These are phyloP conservation scores for Pestalotiopsis sp. DNA, from an alignment of 2,329 filamentous ascomycete species.

Conservation along the genomic window DNA sequence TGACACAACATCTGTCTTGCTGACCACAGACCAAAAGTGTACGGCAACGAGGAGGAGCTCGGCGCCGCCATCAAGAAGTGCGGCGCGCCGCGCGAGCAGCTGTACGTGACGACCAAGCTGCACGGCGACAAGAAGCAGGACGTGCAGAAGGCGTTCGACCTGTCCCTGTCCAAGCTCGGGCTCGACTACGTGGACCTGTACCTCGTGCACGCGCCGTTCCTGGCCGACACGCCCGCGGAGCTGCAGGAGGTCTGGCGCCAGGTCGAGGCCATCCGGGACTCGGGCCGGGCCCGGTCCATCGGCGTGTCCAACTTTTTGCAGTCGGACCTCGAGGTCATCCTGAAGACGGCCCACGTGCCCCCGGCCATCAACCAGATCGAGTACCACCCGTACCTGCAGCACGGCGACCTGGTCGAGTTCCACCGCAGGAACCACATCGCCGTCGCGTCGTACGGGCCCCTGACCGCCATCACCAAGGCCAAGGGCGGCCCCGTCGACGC, in stretches of 20 bases:
- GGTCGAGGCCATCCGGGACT: constrained; percentile 66
- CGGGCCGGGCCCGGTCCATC: constrained; percentile 69
- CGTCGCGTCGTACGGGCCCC: constrained; percentile 56
- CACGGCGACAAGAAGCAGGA: constrained; percentile 40
- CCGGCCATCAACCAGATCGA: constrained; percentile 83
- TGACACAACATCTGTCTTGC: neutral
- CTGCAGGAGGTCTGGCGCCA: constrained; percentile 64
- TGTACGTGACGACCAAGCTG: constrained; percentile 70
- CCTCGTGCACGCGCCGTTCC: constrained; percentile 62
- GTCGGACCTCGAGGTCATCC: constrained; percentile 55
- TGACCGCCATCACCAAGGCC: constrained; percentile 48
- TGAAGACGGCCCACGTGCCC: constrained; percentile 60
- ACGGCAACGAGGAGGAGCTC: constrained; percentile 70
- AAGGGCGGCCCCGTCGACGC: constrained; percentile 55
- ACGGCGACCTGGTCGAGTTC: constrained; percentile 60
- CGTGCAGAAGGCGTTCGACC: constrained; percentile 53
- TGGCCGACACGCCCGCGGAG: constrained; percentile 47
- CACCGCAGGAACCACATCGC: constrained; percentile 60
- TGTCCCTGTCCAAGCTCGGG: constrained; percentile 66
- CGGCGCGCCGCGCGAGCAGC: constrained; percentile 64
- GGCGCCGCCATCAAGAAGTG: constrained; percentile 71
- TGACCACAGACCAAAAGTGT: constrained; percentile 40
- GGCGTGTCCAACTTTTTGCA: constrained; percentile 77
- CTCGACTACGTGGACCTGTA: constrained; percentile 76
- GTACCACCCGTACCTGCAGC: constrained; percentile 76